A percentile compares a stretch with the other conserved stretches of the same genome.
These are phyloP conservation scores for Pachysandra terminalis DNA, from an alignment of 164 flowering plant genomes.

Conservation along the genomic window DNA sequence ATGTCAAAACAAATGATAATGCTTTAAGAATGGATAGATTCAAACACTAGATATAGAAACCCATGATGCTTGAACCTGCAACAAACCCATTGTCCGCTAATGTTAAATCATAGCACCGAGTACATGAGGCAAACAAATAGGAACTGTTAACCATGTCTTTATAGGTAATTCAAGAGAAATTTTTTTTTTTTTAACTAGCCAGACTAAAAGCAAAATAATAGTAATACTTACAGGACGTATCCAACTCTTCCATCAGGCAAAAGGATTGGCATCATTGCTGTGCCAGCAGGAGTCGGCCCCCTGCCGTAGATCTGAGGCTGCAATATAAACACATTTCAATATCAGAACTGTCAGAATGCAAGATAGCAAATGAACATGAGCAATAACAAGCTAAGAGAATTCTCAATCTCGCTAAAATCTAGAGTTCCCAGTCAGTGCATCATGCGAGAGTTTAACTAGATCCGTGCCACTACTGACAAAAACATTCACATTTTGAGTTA, in stretches of 20 bases:
- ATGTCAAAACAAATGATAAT: background rate
- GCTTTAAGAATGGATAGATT: background rate
- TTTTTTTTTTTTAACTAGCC: background rate
- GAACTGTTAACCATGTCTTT: background rate
- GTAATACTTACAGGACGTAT: constrained; percentile 72
- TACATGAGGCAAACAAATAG: background rate
- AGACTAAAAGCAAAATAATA: background rate
- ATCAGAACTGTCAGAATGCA: constrained; percentile 1
- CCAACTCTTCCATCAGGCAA: constrained; percentile 87
- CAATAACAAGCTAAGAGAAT: background rate
- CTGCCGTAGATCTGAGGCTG: constrained; percentile 81
- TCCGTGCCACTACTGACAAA: background rate
- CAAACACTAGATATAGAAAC: background rate
- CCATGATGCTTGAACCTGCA: background rate
- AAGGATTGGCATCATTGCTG: constrained; percentile 92
- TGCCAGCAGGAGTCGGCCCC: constrained; percentile 65
- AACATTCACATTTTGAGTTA: background rate
- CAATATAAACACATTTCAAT: constrained; percentile 9
- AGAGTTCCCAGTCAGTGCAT: background rate
- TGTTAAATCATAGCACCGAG: background rate
- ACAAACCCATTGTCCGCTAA: background rate
- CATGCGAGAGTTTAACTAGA: background rate
- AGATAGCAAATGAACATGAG: background rate
- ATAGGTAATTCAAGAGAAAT: too few relatives aligned
- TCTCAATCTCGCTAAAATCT: too few relatives aligned